These are phyloP conservation scores for Esteya vermicola DNA, from an alignment of 2,329 filamentous ascomycete species.

Conservation along the genomic window DNA sequence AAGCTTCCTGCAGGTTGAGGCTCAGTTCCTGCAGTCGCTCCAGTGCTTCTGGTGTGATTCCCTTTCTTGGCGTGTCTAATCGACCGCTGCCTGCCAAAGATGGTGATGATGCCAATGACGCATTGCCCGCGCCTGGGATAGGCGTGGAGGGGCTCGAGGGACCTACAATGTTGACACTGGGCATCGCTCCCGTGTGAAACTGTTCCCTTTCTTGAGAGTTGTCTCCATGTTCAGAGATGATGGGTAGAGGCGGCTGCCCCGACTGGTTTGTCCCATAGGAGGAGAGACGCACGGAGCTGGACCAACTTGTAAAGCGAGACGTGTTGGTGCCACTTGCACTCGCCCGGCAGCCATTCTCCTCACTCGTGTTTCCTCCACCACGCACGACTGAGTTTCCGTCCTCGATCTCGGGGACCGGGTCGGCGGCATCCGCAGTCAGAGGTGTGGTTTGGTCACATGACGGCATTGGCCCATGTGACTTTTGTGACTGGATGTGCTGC, in stretches of 20 bases:
- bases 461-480: constrained; percentile 11
- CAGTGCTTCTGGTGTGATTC: constrained; percentile 3
- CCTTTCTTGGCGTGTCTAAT: neutral
- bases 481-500: constrained; percentile 37
- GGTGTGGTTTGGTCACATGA: neutral
- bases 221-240: too few relatives aligned
- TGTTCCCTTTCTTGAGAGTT: too few relatives aligned
- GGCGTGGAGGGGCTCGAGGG: too few relatives aligned
- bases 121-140: neutral
- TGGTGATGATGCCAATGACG: constrained; percentile 3
- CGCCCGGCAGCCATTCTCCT: neutral
- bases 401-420: neutral
- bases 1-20: constrained; percentile 6
- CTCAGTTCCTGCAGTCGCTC: constrained; percentile 8
- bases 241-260: neutral
- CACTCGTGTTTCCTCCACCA: neutral
- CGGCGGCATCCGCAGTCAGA: constrained; percentile 5
- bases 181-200: too few relatives aligned
- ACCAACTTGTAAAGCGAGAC: constrained; percentile 11
- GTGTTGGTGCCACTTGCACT: constrained; percentile 5
- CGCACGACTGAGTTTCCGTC: constrained; percentile 2
- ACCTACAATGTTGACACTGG: too few relatives aligned
- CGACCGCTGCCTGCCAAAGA: constrained; percentile 10
- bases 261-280: constrained; percentile 3
- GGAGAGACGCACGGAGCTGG: constrained; percentile 5